phyloP scores from a whole-genome alignment of 2,329 filamentous ascomycete species.

The Fusarium staphyleae region DNA sequence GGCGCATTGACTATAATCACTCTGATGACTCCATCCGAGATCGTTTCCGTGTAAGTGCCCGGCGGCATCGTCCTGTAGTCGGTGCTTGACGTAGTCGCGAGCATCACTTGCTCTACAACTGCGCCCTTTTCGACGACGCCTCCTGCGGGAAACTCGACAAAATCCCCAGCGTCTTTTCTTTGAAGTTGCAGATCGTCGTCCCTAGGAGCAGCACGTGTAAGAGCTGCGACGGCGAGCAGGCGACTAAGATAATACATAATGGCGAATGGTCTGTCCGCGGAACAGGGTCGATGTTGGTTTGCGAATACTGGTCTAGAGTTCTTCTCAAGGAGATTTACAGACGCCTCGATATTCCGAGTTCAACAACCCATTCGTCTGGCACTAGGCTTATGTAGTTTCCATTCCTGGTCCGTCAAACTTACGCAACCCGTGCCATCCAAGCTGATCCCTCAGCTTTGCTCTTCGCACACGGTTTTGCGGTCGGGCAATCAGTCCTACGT shows the following conservation, averaged over 20 bases:
- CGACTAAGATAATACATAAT: slow-evolving; percentile 1
- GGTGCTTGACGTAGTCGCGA: slow-evolving; percentile 5
- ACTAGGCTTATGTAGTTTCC: slow-evolving; percentile 28
- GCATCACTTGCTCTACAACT: background rate
- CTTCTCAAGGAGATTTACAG: too few relatives aligned
- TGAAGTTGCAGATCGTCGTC: background rate
- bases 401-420: slow-evolving; percentile 1
- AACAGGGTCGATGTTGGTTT: too few relatives aligned
- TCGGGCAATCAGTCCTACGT: background rate
- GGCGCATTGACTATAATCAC: slow-evolving; percentile 32
- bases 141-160: background rate
- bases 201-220: slow-evolving; percentile 1
- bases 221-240: slow-evolving; percentile 4
- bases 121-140: background rate
- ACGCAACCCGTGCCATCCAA: background rate
- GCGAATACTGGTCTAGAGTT: too few relatives aligned
- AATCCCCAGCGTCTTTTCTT: background rate
- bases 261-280: background rate
- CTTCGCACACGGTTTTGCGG: slow-evolving; percentile 3
- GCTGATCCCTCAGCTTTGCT: background rate
- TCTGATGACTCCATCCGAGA: slow-evolving; percentile 19
- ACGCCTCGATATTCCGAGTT: too few relatives aligned
- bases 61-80: slow-evolving; percentile 39
- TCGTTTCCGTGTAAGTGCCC: slow-evolving; percentile 37
- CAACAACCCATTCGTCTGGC: background rate